These are phyloP conservation scores for Penicillium sp. DNA, from an alignment of 2,329 filamentous ascomycete genomes.

Conservation along the genomic window DNA sequence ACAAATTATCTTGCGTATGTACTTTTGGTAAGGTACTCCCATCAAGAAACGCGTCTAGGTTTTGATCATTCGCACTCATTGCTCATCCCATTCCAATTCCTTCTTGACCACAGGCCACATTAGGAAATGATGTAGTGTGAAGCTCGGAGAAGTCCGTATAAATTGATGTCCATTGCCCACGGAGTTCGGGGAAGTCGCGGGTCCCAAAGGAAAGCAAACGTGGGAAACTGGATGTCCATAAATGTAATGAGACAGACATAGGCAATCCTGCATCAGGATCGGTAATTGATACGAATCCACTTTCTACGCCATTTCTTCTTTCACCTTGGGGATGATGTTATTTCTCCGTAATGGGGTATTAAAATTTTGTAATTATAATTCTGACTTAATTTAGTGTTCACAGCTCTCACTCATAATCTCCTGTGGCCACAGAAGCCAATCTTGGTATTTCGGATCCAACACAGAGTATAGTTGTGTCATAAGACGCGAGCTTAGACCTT, in stretches of 20 bases:
- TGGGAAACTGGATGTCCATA: neutral
- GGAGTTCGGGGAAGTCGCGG: no score
- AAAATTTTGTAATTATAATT: no score
- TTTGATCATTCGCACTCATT: no score
- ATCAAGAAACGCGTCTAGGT: no score
- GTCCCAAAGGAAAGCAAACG: neutral
- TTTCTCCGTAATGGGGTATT: neutral
- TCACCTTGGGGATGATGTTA: neutral
- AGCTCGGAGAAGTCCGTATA: no score
- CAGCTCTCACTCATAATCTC: neutral
- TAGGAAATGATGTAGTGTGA: no score
- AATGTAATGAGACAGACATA: neutral
- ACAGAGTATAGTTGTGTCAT: conserved; percentile 10
- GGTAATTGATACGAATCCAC: neutral
- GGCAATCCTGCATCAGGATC: neutral
- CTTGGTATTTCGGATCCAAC: conserved; percentile 10
- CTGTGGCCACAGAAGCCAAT: conserved; percentile 19
- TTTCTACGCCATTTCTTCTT: neutral
- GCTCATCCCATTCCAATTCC: no score
- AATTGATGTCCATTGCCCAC: no score
- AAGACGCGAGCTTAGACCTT: conserved; percentile 16
- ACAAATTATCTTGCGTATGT: no score
- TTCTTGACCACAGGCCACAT: no score
- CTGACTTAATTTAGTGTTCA: neutral
- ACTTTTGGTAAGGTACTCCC: no score